Evolutionary conservation across 495 filamentous ascomycete genomes (phyloP), one percentile per base, ranked within the genome.

Genomic region (Aspergillus olivimuriae): DNA sequence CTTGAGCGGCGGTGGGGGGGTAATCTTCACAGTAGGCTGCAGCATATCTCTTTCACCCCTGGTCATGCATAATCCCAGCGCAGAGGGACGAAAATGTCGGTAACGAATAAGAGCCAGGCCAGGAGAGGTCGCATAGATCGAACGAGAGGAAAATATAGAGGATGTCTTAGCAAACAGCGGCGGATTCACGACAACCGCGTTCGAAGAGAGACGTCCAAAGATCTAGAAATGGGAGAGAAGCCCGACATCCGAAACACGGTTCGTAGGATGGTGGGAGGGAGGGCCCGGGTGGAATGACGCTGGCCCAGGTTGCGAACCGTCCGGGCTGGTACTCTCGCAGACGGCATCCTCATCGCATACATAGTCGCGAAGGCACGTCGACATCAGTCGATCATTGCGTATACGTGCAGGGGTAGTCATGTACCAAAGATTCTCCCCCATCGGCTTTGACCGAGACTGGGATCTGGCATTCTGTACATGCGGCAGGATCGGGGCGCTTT

Each of bases 211-310:
- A 51, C 41, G 8, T 14, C 30, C 21, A 28, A 39, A 48, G 37
- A 43, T 48, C 52, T 45, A 48, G 44, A 51, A 48, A 32, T 33
- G 12, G 26, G 15, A 20, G 33, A 1, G 28, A 26, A 50, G 30
- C 43, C 42, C 34, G 38, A 46, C 20, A 35, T 46, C 48, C 37
- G 43, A 49, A 39, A 46, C 52, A 48, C 48, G 38, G 26, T 12
- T 23, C 19, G 19, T 20, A 12, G 18, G 23, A 11, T 41, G 21
- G 21, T 28, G 16, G n/a, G 33, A 14, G 4, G n/a, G 19, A 11
- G 15, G 9, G 23, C 15, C 35, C 15, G 21, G 15, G 33, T 11
- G 10, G 33, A 21, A 11, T 23, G 9, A 1, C 34, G n/a, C 24
- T 23, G 19, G 7, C 17, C 9, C n/a, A 22, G 34, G 7, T 38